These are phyloP conservation scores for Penicillium herquei DNA, from an alignment of 495 filamentous ascomycete species.

Conservation along the genomic window DNA sequence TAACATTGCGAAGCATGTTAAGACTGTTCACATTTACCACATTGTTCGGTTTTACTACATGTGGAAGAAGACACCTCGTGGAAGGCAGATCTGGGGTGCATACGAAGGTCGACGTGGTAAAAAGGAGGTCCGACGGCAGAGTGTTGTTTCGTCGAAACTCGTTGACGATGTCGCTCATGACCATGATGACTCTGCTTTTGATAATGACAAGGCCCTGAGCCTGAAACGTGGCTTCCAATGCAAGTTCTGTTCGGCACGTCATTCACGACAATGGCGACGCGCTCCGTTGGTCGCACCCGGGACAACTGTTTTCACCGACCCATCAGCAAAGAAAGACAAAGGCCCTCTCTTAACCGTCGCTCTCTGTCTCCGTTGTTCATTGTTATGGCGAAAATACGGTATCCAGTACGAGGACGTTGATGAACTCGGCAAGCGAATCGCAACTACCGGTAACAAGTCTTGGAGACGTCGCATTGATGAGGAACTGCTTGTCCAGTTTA, in stretches of 20 bases:
- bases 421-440: slow-evolving; percentile 86
- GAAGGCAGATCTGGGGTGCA: slow-evolving; percentile 83
- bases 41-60: slow-evolving; percentile 94
- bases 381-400: slow-evolving; percentile 90
- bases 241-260: slow-evolving; percentile 83
- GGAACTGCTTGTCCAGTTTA: slow-evolving; percentile 80
- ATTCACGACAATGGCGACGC: slow-evolving; percentile 86
- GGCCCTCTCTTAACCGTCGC: slow-evolving; percentile 73
- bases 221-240: slow-evolving; percentile 85
- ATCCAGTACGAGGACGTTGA: slow-evolving; percentile 97
- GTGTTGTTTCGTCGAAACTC: slow-evolving; percentile 60
- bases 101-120: slow-evolving; percentile 84
- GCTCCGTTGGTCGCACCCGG: slow-evolving; percentile 76
- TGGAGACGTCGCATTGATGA: slow-evolving; percentile 90
- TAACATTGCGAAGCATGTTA: slow-evolving; percentile 76
- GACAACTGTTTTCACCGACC: slow-evolving; percentile 67
- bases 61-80: slow-evolving; percentile 93
- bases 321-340: slow-evolving; percentile 68
- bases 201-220: slow-evolving; percentile 76
- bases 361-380: slow-evolving; percentile 84
- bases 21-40: slow-evolving; percentile 66
- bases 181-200: slow-evolving; percentile 94
- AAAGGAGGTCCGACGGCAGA: slow-evolving; percentile 68
- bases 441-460: slow-evolving; percentile 74
- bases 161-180: slow-evolving; percentile 92